Base-by-base conservation (phyloP, 1,284 basidiomycete genomes). In the Takashimella tepidaria region DNA sequence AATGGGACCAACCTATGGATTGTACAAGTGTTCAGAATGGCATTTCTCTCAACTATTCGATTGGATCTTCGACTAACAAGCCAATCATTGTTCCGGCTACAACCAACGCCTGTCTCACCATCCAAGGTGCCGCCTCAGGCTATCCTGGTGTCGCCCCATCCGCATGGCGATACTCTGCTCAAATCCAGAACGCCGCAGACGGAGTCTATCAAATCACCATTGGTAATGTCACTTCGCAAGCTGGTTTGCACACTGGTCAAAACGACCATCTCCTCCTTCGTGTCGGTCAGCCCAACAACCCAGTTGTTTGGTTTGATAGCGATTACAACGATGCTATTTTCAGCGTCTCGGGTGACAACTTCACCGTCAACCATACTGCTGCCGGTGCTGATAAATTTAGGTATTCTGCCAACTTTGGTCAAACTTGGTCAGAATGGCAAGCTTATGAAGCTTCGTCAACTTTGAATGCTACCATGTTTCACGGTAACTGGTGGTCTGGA, bases 331-430 rank as follows among this genome's bases (percentile, higher is more conserved):
- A 76, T 43, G 77, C 74, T 41, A 79, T 87, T 1, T 84, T 92
- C 67, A 79, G 79, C 20, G 78, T 80, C 50, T 78, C 81, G 6
- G 76, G 81, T 58, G 84, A 81, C 46, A 76, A 83, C 59, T 90
- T 86, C 72, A 83, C 80, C 3, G 88, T 90, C 70, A 83, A 82
- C 2, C 90, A 93, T 76, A 82, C 81, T 46, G 90, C 90, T 3
- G 80, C 81, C 46, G 91, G 91, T 49, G 90, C 91, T n/a, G 89
- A 93, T 61, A 83, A 77, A 78, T 85, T 89, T 78, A 82, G 91
- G 45, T 92, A 90, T 73, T 85, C 87, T 8, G 82, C 83, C 76
- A 86, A 92, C 76, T 93, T 87, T 65, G 89, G 88, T n/a, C 80
- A 83, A 72, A 86, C 82, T 61, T 93, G 89, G 89, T 81, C 87